Evolutionary conservation across 176 grass and related monocot species (phyloP).

Genomic region (Paspalum notatum): DNA sequence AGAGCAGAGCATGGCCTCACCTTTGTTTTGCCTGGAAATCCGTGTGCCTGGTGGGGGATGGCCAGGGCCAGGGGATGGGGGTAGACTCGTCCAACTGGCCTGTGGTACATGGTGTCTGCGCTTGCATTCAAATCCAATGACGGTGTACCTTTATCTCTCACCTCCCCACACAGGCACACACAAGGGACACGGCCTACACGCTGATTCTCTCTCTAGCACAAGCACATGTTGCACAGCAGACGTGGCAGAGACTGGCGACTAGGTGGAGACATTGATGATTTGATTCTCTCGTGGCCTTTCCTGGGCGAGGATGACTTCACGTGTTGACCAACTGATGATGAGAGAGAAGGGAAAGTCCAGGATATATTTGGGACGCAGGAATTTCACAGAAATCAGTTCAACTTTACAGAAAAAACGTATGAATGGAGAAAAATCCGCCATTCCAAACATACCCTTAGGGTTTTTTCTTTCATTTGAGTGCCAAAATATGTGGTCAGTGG

Average conservation of each 20-base stretch:
- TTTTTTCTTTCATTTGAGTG: not conserved
- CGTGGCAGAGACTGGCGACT: slow-evolving; percentile 33
- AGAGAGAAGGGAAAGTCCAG: not conserved
- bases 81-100: slow-evolving; percentile 62
- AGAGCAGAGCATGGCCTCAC: slow-evolving; percentile 32
- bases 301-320: slow-evolving; percentile 39
- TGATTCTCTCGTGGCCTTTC: slow-evolving; percentile 43
- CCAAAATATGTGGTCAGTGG: too few species aligned
- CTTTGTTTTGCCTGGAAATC: slow-evolving; percentile 34
- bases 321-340: slow-evolving; percentile 50
- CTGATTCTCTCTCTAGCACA: slow-evolving; percentile 21
- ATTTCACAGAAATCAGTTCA: too few species aligned
- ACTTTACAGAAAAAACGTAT: too few species aligned
- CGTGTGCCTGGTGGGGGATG: not conserved
- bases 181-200: not conserved
- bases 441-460: too few species aligned
- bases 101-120: not conserved
- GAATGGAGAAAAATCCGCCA: too few species aligned
- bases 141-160: not conserved
- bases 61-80: not conserved
- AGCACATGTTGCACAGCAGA: slow-evolving; percentile 41
- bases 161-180: not conserved
- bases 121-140: slow-evolving; percentile 61
- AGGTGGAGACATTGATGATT: slow-evolving; percentile 33
- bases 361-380: too few species aligned